Conservation (phyloP, 768 basidiomycete genomes). For the Lanmaoa rubissima region DNA sequence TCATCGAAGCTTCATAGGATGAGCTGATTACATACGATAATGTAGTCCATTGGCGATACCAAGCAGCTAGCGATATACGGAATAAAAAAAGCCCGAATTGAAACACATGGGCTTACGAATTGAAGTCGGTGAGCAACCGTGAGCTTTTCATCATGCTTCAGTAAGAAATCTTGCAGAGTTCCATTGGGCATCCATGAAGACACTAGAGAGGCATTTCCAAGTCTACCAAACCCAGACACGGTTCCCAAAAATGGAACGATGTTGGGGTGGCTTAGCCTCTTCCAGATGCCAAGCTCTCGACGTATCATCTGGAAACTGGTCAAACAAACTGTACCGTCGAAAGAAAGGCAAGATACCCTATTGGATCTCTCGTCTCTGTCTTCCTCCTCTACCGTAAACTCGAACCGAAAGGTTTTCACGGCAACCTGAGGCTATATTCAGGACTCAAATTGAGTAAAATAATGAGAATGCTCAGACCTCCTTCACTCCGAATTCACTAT, state of each 20-base stretch:
- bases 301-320: slow-evolving; percentile 9
- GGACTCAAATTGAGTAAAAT: background rate
- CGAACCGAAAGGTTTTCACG: slow-evolving; percentile 12
- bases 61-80: background rate
- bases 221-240: slow-evolving; percentile 3
- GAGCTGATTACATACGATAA: background rate
- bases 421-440: background rate
- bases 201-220: slow-evolving; percentile 10
- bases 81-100: background rate
- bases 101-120: background rate
- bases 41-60: background rate
- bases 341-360: background rate
- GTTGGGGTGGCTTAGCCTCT: slow-evolving; percentile 5
- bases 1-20: background rate
- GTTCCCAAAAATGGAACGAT: slow-evolving; percentile 15
- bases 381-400: background rate
- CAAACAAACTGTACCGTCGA: background rate
- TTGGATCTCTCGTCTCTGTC: background rate
- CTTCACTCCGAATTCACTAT: background rate
- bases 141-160: background rate
- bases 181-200: slow-evolving; percentile 13
- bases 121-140: slow-evolving; percentile 1
- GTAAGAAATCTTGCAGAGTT: slow-evolving; percentile 8
- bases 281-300: slow-evolving; percentile 16
- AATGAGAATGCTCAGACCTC: background rate